Conservation (phyloP, 2,329 filamentous ascomycete genomes). For the Hypoxylon sp. region DNA sequence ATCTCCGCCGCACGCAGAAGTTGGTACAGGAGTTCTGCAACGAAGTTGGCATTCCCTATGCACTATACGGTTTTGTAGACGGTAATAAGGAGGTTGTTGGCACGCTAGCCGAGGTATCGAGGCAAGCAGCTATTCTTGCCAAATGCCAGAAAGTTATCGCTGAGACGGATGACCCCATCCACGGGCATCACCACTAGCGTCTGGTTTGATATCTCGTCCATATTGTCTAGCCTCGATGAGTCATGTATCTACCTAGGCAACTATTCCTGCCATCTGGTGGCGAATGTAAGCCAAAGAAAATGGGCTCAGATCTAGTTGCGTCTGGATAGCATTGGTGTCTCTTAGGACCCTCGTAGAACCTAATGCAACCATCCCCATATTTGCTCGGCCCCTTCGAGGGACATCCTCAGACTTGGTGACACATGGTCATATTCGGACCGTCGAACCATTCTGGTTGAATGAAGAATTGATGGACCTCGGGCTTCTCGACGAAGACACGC, state of each 20-base stretch:
- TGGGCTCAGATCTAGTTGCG: slow-evolving; percentile 9
- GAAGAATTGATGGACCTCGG: slow-evolving; percentile 26
- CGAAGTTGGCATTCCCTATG: slow-evolving; percentile 86
- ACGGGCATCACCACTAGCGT: slow-evolving; percentile 48
- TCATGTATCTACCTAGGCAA: slow-evolving; percentile 28
- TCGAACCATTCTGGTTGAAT: slow-evolving; percentile 32
- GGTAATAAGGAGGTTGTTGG: slow-evolving; percentile 86
- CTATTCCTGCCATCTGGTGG: slow-evolving; percentile 10
- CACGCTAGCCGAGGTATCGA: slow-evolving; percentile 80
- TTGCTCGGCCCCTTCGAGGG: slow-evolving; percentile 10
- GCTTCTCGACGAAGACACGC: slow-evolving; percentile 10
- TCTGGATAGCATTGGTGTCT: slow-evolving; percentile 11
- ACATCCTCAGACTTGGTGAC: slow-evolving; percentile 19
- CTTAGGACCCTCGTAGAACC: slow-evolving; percentile 13
- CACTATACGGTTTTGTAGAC: slow-evolving; percentile 85
- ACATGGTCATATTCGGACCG: slow-evolving; percentile 20
- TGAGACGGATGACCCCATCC: slow-evolving; percentile 45
- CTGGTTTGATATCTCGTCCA: slow-evolving; percentile 20
- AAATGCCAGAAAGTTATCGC: slow-evolving; percentile 74
- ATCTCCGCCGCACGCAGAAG: slow-evolving; percentile 79
- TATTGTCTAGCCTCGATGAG: slow-evolving; percentile 16
- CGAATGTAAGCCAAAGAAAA: slow-evolving; percentile 7
- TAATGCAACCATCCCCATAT: slow-evolving; percentile 26
- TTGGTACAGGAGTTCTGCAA: slow-evolving; percentile 84
- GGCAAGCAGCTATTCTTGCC: slow-evolving; percentile 80